A percentile compares a stretch with the other conserved stretches of the same genome.
Conservation (phyloP, 768 basidiomycete species). For the Lyophyllum atratum region DNA sequence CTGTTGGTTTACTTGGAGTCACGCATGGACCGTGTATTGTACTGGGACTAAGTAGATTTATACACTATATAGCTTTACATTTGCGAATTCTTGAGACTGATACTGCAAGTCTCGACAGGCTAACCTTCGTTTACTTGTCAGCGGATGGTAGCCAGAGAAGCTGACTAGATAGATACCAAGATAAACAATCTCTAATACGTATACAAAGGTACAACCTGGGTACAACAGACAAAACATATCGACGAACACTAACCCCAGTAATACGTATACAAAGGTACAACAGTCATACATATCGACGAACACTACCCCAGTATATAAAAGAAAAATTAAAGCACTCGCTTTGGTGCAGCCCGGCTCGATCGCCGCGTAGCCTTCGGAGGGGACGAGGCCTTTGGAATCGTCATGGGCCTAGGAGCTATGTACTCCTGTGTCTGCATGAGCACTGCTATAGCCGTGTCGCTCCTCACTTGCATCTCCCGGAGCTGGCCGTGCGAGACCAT, state of each 20-base stretch:
- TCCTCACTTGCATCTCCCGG: neutral
- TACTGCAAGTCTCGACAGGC: too few species aligned
- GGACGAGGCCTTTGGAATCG: neutral
- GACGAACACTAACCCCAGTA: too few species aligned
- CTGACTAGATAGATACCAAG: too few species aligned
- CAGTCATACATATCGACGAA: too few species aligned
- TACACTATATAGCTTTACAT: neutral
- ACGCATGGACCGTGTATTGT: conserved; percentile 9
- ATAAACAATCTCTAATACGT: too few species aligned
- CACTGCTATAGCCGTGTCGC: neutral
- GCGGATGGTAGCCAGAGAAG: too few species aligned
- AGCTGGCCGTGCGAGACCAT: neutral
- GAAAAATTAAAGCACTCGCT: neutral
- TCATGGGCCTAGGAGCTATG: neutral
- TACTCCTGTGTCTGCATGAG: neutral
- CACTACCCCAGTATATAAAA: too few species aligned
- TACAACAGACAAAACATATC: too few species aligned
- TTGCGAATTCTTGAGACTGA: too few species aligned
- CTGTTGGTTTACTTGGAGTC: conserved; percentile 1
- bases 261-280: too few species aligned
- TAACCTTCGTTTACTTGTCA: too few species aligned
- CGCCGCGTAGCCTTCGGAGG: neutral
- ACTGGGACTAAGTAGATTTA: conserved; percentile 5
- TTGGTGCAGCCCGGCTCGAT: neutral
- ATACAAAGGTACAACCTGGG: too few species aligned